Evolutionary conservation across 169 alveolate species (phyloP).

Genomic region (Blepharisma undulans): DNA sequence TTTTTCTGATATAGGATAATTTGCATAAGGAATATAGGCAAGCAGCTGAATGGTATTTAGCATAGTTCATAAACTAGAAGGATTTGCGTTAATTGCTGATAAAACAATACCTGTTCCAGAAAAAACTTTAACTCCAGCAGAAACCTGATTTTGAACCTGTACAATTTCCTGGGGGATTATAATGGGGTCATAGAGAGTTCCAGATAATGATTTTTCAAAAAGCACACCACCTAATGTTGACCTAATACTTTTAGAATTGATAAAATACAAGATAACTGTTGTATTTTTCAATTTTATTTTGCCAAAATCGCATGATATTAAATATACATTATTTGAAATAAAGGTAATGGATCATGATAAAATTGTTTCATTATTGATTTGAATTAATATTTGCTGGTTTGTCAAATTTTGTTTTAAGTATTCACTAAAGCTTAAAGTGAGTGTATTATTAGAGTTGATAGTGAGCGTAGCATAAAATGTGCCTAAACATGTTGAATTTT

Average conservation of each 20-base stretch:
- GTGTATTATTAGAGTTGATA: background rate
- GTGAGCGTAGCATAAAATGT: too few species aligned
- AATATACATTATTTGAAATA: background rate
- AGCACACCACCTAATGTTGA: background rate
- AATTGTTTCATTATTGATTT: background rate
- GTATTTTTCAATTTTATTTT: background rate
- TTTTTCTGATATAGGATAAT: background rate
- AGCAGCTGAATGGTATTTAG: conserved; percentile 24
- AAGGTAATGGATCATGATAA: background rate
- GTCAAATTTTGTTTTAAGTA: background rate
- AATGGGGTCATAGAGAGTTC: background rate
- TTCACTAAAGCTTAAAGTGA: background rate
- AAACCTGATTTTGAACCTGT: background rate
- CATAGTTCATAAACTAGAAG: background rate
- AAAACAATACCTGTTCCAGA: background rate
- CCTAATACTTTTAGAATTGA: background rate
- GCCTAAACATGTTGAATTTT: too few species aligned
- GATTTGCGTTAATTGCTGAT: background rate
- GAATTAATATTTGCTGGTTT: background rate
- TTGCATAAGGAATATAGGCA: background rate
- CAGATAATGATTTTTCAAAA: background rate
- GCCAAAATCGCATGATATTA: background rate
- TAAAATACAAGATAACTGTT: background rate
- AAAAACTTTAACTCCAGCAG: background rate
- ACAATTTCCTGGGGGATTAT: background rate